These are phyloP conservation scores for Cystofilobasidium bisporidii DNA, from an alignment of 768 basidiomycete genomes.

Conservation along the genomic window DNA sequence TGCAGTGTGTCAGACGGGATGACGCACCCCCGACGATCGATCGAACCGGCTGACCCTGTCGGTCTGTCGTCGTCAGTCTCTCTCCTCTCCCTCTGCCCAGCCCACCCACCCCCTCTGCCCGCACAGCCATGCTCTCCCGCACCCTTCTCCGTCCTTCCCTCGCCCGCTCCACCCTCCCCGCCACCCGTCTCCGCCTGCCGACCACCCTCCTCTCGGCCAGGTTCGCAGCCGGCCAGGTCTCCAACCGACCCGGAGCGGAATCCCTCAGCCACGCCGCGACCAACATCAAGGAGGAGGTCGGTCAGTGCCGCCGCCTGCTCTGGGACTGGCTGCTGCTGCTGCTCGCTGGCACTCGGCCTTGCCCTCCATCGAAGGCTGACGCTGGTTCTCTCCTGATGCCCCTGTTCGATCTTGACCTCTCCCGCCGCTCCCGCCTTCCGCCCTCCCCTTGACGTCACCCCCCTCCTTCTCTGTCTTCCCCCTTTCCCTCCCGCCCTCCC, in stretches of 20 bases:
- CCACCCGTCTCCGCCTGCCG: neutral
- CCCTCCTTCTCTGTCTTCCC: neutral
- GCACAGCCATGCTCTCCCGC: neutral
- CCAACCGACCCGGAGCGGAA: constrained; percentile 24
- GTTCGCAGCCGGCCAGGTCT: constrained; percentile 21
- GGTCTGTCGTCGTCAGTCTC: too few species aligned
- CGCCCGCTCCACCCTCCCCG: neutral
- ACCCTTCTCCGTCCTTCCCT: neutral
- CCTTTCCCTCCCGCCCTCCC: neutral
- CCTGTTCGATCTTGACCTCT: neutral
- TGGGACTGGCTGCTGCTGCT: neutral
- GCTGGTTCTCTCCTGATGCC: too few species aligned
- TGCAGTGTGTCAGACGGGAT: too few species aligned
- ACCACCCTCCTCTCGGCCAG: constrained; percentile 9
- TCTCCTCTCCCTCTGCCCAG: neutral
- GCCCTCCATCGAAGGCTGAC: too few species aligned
- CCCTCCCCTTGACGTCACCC: neutral
- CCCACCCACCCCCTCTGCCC: neutral
- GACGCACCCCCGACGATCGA: too few species aligned
- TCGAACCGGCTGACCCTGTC: too few species aligned
- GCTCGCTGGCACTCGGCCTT: neutral
- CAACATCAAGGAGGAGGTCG: constrained; percentile 32
- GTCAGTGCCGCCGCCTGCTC: neutral
- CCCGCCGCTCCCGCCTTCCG: neutral
- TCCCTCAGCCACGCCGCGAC: constrained; percentile 23